Evolutionary conservation across 1,284 basidiomycete genomes (phyloP).

Genomic region (Butyriboletus appendiculatus): DNA sequence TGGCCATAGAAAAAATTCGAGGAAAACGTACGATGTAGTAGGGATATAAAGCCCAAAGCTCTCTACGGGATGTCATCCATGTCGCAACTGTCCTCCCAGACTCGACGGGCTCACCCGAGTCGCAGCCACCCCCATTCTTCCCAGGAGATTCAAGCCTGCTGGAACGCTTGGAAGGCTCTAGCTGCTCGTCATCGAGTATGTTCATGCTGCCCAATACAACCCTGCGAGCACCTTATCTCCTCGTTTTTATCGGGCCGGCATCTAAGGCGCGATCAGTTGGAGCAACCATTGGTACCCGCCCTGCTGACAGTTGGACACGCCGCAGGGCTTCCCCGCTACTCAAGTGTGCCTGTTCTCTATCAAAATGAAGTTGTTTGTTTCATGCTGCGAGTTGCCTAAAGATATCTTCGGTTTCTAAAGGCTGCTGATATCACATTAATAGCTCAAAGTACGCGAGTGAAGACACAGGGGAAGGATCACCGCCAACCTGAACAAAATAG

Average conservation of each 20-base stretch:
- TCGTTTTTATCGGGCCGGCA: not conserved
- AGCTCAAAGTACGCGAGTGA: too few relatives aligned
- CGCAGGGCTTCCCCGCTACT: too few relatives aligned
- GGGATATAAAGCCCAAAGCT: slow-evolving; percentile 72
- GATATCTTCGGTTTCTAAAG: too few relatives aligned
- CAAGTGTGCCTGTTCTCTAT: too few relatives aligned
- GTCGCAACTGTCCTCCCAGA: not conserved
- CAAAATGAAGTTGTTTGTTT: too few relatives aligned
- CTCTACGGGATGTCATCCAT: slow-evolving; percentile 49
- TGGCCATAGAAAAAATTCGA: not conserved
- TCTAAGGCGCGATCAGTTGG: not conserved
- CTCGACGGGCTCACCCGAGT: not conserved
- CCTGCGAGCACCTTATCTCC: not conserved
- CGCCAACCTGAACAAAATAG: too few relatives aligned
- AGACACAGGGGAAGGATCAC: too few relatives aligned
- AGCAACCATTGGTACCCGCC: too few relatives aligned
- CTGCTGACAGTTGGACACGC: too few relatives aligned
- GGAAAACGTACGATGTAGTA: slow-evolving; percentile 60
- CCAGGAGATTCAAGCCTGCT: not conserved
- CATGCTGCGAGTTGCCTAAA: too few relatives aligned
- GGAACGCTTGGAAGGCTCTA: not conserved
- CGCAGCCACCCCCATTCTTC: not conserved
- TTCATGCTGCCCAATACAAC: slow-evolving; percentile 1
- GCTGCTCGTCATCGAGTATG: not conserved
- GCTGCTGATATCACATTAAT: too few relatives aligned